Conservation (phyloP, 148 eudicot genomes). For the Cornus florida region DNA sequence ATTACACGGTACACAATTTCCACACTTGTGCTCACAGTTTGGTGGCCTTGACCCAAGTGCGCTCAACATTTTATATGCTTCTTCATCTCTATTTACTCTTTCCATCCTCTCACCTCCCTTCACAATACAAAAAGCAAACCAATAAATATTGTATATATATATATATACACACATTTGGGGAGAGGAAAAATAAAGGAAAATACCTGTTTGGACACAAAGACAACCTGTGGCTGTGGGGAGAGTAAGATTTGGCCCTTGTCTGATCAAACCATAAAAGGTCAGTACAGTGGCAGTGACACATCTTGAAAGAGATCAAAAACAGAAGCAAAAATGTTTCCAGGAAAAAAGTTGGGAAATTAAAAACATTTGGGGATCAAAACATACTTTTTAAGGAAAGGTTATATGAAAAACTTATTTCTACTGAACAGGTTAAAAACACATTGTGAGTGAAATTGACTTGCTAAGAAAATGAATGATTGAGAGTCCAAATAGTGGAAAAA, state of each 20-base stretch:
- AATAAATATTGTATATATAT: not conserved
- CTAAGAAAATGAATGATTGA: too few relatives aligned
- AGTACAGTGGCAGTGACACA: not conserved
- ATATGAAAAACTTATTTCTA: not conserved
- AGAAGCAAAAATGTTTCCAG: not conserved
- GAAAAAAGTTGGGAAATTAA: not conserved
- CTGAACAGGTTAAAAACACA: too few relatives aligned
- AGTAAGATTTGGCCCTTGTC: not conserved
- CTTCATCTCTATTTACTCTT: not conserved
- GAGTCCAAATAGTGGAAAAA: not conserved
- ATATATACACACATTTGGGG: not conserved
- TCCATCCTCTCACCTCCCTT: constrained; percentile 3
- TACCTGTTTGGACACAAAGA: constrained; percentile 13
- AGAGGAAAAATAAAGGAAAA: not conserved
- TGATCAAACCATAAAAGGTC: not conserved
- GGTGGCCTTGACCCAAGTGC: constrained; percentile 40
- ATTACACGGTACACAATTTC: constrained; percentile 28
- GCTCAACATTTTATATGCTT: constrained; percentile 12
- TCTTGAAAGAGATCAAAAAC: not conserved
- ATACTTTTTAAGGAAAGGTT: not conserved
- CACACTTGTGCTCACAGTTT: constrained; percentile 37
- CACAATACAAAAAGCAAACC: not conserved
- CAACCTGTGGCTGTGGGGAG: not conserved
- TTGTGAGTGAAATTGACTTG: too few relatives aligned
- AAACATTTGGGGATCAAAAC: not conserved